A percentile compares a stretch with the other conserved stretches of the same genome.
Evolutionary conservation across 495 filamentous ascomycete genomes (phyloP).

Genomic region (Jackrogersella multiformis): DNA sequence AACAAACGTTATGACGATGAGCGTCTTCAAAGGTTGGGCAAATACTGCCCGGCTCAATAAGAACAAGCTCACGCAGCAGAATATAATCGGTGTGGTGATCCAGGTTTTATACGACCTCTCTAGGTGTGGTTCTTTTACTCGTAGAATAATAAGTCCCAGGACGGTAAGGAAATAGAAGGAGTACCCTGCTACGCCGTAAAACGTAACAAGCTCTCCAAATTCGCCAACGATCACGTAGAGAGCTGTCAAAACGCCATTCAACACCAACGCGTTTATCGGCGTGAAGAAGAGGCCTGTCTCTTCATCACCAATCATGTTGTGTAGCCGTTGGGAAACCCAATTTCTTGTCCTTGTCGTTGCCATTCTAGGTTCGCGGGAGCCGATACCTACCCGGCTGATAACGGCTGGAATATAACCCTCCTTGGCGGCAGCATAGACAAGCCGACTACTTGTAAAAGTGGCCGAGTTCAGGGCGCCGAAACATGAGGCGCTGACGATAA

Average conservation of each 20-base stretch:
- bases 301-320: constrained; percentile 67
- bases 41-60: constrained; percentile 87
- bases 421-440: constrained; percentile 93
- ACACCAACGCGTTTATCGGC: constrained; percentile 85
- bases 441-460: constrained; percentile 90
- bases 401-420: constrained; percentile 91
- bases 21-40: constrained; percentile 85
- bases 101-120: constrained; percentile 93
- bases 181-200: constrained; percentile 97
- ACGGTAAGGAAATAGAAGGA: constrained; percentile 97
- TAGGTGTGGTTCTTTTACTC: constrained; percentile 86
- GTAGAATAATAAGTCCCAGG: constrained; percentile 87
- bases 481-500: constrained; percentile 87
- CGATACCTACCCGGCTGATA: constrained; percentile 83
- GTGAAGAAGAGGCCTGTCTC: constrained; percentile 78
- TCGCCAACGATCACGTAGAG: constrained; percentile 86
- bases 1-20: constrained; percentile 86
- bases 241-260: constrained; percentile 77
- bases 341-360: constrained; percentile 64
- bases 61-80: constrained; percentile 97
- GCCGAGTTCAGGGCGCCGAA: constrained; percentile 93
- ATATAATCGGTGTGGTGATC: constrained; percentile 96
- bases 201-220: constrained; percentile 90
- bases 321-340: constrained; percentile 65
- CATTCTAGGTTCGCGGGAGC: constrained; percentile 51